These are phyloP conservation scores for Botrytis porri DNA, from an alignment of 2,329 filamentous ascomycete species.

Conservation along the genomic window DNA sequence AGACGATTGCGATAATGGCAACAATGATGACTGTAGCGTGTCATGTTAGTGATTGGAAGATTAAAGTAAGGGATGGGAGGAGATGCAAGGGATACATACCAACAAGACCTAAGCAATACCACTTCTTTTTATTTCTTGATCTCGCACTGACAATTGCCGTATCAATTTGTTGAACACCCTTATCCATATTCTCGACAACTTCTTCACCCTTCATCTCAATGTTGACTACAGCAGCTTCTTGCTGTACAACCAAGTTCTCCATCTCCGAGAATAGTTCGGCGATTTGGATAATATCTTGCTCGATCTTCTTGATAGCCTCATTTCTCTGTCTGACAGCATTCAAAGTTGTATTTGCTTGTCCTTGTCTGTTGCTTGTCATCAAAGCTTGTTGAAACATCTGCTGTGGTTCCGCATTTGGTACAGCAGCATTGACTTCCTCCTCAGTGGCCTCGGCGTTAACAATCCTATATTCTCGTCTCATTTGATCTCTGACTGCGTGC, in stretches of 20 bases:
- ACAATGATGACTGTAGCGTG: conserved; percentile 49
- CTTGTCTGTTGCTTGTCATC: conserved; percentile 74
- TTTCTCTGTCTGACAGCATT: conserved; percentile 80
- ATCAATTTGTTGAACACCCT: conserved; percentile 80
- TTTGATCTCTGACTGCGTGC: conserved; percentile 76
- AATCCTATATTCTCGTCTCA: conserved; percentile 87
- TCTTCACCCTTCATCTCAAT: conserved; percentile 88
- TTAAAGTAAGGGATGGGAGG: background rate
- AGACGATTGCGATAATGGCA: conserved; percentile 48
- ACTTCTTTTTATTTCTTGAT: conserved; percentile 73
- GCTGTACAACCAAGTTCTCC: conserved; percentile 79
- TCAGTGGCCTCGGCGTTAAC: conserved; percentile 79
- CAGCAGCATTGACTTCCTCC: conserved; percentile 72
- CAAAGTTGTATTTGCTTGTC: conserved; percentile 76
- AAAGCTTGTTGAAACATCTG: conserved; percentile 89
- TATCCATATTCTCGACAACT: conserved; percentile 76
- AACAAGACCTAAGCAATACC: conserved; percentile 83
- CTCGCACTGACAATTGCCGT: conserved; percentile 79
- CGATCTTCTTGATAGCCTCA: conserved; percentile 85
- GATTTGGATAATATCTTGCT: conserved; percentile 83
- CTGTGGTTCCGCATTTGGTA: conserved; percentile 64
- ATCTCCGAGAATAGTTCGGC: conserved; percentile 87
- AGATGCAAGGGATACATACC: conserved; percentile 39
- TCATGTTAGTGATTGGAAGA: conserved; percentile 22
- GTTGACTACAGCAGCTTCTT: conserved; percentile 73